Base-by-base conservation (phyloP, 177 flowering plant genomes). In the Vitis hybrid region DNA sequence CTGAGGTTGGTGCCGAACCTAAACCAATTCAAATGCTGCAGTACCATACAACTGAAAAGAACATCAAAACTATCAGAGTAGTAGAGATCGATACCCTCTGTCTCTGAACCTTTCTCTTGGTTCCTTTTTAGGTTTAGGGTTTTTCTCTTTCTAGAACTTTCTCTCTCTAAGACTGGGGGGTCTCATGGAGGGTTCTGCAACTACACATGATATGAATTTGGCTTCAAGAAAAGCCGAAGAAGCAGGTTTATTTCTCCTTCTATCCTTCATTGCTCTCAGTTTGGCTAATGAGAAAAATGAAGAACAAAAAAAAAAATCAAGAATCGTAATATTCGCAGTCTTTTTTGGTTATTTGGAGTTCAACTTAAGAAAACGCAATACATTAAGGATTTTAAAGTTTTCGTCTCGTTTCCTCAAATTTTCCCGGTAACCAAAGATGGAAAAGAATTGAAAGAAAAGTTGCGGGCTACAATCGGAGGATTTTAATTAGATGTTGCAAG, bases 201-300 rank as follows among this genome's bases (percentile, higher is more conserved):
- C 83, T 76, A 79, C 69, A 3, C 84, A 89, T 65, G 94, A 87
- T 20, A 57, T 87, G 49, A 81, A 84, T 74, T 66, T 86, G 76
- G 94, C 94, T 76, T 90, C 92, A 80, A 90, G 97, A 85, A 93
- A 86, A 77, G 96, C 96, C 7, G 94, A 93, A 80, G 94, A 90
- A 86, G 87, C 94, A 72, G 93, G 98, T 89, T 29, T 69, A 26
- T 52, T 51, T 18, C 2, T 26, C 13, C 63, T 18, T 52, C 1
- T 60, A 18, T 45, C 1, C 29, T 29, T 4, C 15, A 10, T 65
- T 15, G 33, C 50, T 55, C 59, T 68, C 49, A 14, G 52, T 22
- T 67, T 71, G 45, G 66, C 51, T 76, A 1, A 5, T 7, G 22
- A 65, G 66, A 58, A 64, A 51, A 51, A 20, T 2, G 48, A 15